Base-by-base conservation (phyloP, 352 stramenopile genomes). In the Saprolegnia parasitica region DNA sequence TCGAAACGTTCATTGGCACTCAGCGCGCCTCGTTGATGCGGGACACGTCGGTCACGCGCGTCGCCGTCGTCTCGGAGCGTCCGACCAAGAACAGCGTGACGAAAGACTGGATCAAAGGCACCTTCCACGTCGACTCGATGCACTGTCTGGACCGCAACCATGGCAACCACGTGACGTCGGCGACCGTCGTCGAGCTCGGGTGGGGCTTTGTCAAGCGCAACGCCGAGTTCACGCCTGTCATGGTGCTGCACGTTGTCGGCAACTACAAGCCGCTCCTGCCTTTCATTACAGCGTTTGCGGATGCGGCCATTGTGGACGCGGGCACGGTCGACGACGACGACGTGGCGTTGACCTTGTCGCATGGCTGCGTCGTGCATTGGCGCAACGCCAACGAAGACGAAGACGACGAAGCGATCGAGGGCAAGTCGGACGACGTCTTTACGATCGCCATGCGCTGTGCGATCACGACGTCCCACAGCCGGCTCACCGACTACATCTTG, bases 161-260 rank as follows among this genome's bases (percentile, higher is more conserved):
- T 9, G 24, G 35, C 13, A 60, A 60, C 8, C 11, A 60, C 35
- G 52, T 60, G 9, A 60, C 52, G 11, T 16, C 52, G 35, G 24
- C 52, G 24, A 42, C 24, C 20, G 52, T 60, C 20, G 52, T 9
- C 3, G 52, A 60, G 35, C 52, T 60, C 20, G 52, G 52, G 9
- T 60, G 52, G 52, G 52, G 52, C 24, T 60, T 60, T 24, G 13
- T 60, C 24, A 24, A 60, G 13, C 11, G 35, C 13, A 15, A 60
- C 24, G 20, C 24, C 35, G 52, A 26, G 20, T 24, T 20, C 8
- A 60, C 35, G 24, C 24, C 52, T 9, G 35, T 60, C 35, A 60
- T 60, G 52, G 52, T 60, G 52, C 52, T 60, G 52, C 52, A 60
- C 11, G 52, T 60, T 9, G 35, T 60, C 13, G 52, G 52, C 24